Base-by-base conservation (phyloP, 768 basidiomycete species). In the Hericium rajendrae region DNA sequence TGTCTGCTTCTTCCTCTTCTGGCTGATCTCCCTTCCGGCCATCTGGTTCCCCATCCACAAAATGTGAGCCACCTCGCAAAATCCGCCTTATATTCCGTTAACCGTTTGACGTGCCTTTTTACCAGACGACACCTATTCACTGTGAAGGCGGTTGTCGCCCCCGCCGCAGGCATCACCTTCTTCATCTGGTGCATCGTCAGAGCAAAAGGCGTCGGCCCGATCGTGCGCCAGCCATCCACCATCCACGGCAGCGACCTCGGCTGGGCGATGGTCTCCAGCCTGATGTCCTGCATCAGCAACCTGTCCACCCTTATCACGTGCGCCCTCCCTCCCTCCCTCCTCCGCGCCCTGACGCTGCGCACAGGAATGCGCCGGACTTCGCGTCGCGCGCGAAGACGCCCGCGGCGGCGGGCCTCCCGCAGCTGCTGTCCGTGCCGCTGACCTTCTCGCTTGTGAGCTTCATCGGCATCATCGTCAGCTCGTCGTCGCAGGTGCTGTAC, bases 1-100 rank as follows among this genome's bases (percentile, higher is more conserved):
- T 62, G 72, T 89, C 73, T 82, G 82, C 62, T 93, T 93, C 80
- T 85, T 93, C 76, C 74, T 93, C 57, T 94, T 91, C 76, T 92
- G 88, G 85, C 71, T 91, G 26, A 76, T 89, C 40, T 86, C 83
- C 37, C 78, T 91, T 32, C 88, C 87, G 9, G 83, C 84, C 16
- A 84, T 91, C 62, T 90, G 85, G 85, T 85, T 89, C 62, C 88
- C 87, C 11, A 82, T 91, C 51, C 88, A 92, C 73, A 78, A 85
- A 65, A 85, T 89, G 85, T 86, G 68, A 57, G 81, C 71, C 55
- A 49, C 43, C 32, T 57, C 39, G 20, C 51, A 57, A 58, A 59
- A 60, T 24, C 24, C 24, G 2, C 24, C 24, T 24, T 24, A 54
- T 38, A 24, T 26, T 26, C 26, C 26, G 3, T 26, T 4, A 26